phyloP scores from a whole-genome alignment of 257 asterid species.

The Ilex asprella region DNA sequence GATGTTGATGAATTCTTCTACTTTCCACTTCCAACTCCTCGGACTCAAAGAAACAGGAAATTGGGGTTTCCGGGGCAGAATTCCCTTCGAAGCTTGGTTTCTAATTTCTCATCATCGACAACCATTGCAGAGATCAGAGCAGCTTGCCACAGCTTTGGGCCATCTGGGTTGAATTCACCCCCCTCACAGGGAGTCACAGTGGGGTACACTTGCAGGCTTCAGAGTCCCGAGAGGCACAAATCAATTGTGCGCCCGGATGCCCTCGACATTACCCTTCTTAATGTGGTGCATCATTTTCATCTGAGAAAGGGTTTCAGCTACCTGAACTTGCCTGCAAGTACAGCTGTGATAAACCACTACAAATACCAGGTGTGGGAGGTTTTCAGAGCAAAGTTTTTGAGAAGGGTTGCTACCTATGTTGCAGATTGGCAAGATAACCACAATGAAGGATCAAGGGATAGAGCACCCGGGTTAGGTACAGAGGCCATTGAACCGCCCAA shows the following conservation, averaged over 20 bases:
- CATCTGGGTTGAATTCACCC: slow-evolving; percentile 60
- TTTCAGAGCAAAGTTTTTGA: slow-evolving; percentile 68
- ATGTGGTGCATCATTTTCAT: slow-evolving; percentile 84
- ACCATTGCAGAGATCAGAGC: slow-evolving; percentile 73
- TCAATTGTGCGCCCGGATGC: slow-evolving; percentile 77
- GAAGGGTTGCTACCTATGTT: slow-evolving; percentile 93
- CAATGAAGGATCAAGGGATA: slow-evolving; percentile 89
- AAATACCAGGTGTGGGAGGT: slow-evolving; percentile 95
- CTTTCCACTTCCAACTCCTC: slow-evolving; percentile 50
- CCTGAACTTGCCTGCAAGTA: slow-evolving; percentile 54
- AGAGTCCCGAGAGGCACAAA: slow-evolving; percentile 94
- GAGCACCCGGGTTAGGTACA: slow-evolving; percentile 96
- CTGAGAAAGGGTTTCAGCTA: slow-evolving; percentile 52
- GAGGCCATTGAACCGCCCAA: slow-evolving; percentile 93
- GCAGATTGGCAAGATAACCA: slow-evolving; percentile 86
- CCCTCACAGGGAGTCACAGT: slow-evolving; percentile 73
- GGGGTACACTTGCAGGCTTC: slow-evolving; percentile 89
- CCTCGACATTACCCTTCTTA: slow-evolving; percentile 58
- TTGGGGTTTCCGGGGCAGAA: slow-evolving; percentile 42
- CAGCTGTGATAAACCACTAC: slow-evolving; percentile 65
- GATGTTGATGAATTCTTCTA: slow-evolving; percentile 93
- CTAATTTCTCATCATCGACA: slow-evolving; percentile 49
- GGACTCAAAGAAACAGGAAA: slow-evolving; percentile 26
- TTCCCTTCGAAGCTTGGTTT: slow-evolving; percentile 50
- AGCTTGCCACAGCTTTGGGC: slow-evolving; percentile 87